phyloP scores from a whole-genome alignment of 2,329 filamentous ascomycete genomes.

The Lachnellula subtilissima region DNA sequence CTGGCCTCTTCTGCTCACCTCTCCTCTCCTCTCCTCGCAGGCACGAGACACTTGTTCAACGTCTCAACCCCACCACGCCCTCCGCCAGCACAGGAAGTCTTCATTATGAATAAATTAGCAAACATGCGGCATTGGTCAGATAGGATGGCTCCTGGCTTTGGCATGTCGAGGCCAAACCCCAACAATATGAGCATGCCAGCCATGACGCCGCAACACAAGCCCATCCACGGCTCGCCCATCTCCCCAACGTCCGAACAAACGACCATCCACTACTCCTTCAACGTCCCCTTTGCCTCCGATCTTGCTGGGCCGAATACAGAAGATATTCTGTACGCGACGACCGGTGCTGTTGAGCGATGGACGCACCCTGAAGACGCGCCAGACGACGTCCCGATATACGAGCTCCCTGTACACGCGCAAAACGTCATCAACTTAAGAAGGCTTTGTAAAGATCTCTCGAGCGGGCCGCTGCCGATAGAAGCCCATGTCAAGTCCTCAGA shows the following conservation, averaged over 20 bases:
- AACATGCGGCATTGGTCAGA: constrained; percentile 70
- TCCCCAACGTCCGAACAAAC: constrained; percentile 69
- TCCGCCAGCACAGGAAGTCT: neutral
- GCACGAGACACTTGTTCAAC: constrained; percentile 8
- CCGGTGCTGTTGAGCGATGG: constrained; percentile 85
- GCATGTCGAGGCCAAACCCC: constrained; percentile 49
- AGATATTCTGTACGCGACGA: constrained; percentile 89
- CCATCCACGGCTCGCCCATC: constrained; percentile 49
- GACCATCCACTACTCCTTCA: constrained; percentile 90
- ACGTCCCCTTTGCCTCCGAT: constrained; percentile 91
- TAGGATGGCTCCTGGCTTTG: constrained; percentile 64
- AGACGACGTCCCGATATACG: constrained; percentile 78
- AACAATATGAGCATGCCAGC: constrained; percentile 38
- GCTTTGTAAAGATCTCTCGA: constrained; percentile 77
- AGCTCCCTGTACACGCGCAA: constrained; percentile 85
- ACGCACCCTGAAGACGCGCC: constrained; percentile 84
- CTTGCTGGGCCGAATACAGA: constrained; percentile 88
- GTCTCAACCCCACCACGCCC: neutral
- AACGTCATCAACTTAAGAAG: constrained; percentile 76
- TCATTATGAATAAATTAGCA: constrained; percentile 65
- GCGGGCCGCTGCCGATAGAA: constrained; percentile 65
- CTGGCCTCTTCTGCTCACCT: neutral
- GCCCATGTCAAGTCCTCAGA: constrained; percentile 80
- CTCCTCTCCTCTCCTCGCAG: neutral
- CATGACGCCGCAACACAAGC: constrained; percentile 52